Conservation (phyloP, 345 rosid species). For the Populus alba region DNA sequence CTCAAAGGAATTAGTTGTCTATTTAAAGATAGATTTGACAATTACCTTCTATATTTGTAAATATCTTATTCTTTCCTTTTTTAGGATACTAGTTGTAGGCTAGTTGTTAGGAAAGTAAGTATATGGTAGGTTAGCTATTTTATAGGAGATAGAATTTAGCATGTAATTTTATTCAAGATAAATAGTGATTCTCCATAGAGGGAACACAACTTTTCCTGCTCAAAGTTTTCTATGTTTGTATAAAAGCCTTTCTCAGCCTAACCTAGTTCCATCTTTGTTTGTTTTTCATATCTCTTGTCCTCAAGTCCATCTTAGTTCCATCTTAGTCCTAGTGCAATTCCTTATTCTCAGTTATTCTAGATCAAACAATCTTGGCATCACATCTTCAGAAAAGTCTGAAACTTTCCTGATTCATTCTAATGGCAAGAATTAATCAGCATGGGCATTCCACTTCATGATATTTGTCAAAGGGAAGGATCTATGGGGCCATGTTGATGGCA, state of each 20-base stretch:
- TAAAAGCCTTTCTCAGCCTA: neutral
- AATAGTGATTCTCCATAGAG: no score
- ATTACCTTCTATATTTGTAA: no score
- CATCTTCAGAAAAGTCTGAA: neutral
- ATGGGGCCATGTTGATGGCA: neutral
- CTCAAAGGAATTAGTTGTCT: no score
- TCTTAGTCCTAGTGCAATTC: neutral
- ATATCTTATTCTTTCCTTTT: no score
- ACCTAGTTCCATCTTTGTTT: no score
- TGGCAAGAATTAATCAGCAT: neutral
- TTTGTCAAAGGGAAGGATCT: slow-evolving; percentile 2
- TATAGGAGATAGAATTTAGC: no score
- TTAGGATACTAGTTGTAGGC: no score
- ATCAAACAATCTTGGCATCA: neutral
- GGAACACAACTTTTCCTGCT: no score
- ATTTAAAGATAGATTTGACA: no score
- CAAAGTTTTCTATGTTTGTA: neutral
- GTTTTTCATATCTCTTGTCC: neutral
- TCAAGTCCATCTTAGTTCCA: neutral
- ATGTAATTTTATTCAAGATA: no score
- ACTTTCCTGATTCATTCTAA: neutral
- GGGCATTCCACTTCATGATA: slow-evolving; percentile 3
- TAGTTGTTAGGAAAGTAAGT: no score
- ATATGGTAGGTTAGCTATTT: no score
- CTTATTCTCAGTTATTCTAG: neutral